Evolutionary conservation across 2,329 filamentous ascomycete species (phyloP), one percentile per base, ranked within the genome.

Genomic region (Remersonia thermophila): DNA sequence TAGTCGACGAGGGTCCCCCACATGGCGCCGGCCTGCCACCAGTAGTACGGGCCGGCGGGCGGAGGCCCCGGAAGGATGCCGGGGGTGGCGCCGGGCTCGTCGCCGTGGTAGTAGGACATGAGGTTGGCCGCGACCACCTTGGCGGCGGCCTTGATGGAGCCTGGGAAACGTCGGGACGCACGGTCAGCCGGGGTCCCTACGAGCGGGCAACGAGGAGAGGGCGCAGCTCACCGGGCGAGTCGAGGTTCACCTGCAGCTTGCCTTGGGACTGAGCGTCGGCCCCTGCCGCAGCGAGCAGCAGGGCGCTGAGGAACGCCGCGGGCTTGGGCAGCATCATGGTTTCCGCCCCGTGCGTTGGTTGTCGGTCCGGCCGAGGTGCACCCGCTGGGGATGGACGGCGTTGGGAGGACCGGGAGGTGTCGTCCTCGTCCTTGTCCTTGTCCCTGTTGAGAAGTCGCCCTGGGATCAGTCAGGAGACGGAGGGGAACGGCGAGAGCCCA

Each of bases 11-110:
- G 51, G 3, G 71, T 69, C 47, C 72, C 69, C 61, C 76, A 78
- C 59, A 80, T 61, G 14, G 70, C 67, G 44, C 71, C 68, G 9
- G 67, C 70, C 53, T 80, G 72, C 76, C 75, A 80, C 75, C 76
- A 80, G 60, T 78, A 79, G 50, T 73, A 74, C 31, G 59, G 56
- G 16, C 63, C 63, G 14, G 41, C 50, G 3, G 62, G 59, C 7
- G 64, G 65, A 25, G 65, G 65, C 7, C 65, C 65, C 2, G 64
- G 64, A 2, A 68, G 56, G 38, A 67, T 65, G 14, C 65, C 65
- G 11, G 61, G 57, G 1, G 55, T 62, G 37, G 56, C 50, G 16
- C 65, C 65, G 2, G 60, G 55, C 31, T 62, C 45, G 39, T 62
- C 57, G 37, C 65, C 65, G 17, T 58, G 47, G 44, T 68, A 68